Conservation (phyloP, 371 early-diverging fungal species). For the Mucor indicus region DNA sequence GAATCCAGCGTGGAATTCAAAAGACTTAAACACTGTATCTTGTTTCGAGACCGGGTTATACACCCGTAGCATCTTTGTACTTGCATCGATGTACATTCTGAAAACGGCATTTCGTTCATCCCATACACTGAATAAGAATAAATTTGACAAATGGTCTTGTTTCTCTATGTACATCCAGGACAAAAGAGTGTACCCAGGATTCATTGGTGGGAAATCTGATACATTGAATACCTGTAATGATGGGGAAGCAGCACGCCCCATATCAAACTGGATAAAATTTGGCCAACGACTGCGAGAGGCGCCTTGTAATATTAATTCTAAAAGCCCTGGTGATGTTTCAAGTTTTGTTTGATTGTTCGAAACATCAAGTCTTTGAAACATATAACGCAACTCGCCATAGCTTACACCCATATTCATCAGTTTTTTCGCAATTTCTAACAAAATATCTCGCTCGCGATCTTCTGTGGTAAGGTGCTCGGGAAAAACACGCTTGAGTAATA, state of each 20-base stretch:
- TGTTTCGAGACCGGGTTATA: slow-evolving; percentile 50
- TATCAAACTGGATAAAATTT: slow-evolving; percentile 66
- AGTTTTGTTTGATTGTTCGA: background rate
- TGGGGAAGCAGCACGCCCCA: slow-evolving; percentile 27
- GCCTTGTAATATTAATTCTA: slow-evolving; percentile 62
- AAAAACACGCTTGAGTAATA: slow-evolving; percentile 39
- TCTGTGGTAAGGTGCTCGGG: background rate
- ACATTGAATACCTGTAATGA: slow-evolving; percentile 41
- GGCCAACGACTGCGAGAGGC: slow-evolving; percentile 65
- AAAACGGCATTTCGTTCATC: slow-evolving; percentile 50
- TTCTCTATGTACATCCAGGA: slow-evolving; percentile 68
- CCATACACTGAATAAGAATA: slow-evolving; percentile 51
- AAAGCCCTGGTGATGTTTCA: slow-evolving; percentile 11
- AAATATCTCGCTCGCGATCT: slow-evolving; percentile 28
- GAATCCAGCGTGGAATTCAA: slow-evolving; percentile 55
- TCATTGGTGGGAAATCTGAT: slow-evolving; percentile 52
- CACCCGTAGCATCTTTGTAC: slow-evolving; percentile 47
- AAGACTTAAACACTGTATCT: slow-evolving; percentile 41
- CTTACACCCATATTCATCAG: slow-evolving; percentile 65
- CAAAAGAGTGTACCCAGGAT: slow-evolving; percentile 60
- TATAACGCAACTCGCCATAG: slow-evolving; percentile 53
- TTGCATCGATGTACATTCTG: slow-evolving; percentile 42
- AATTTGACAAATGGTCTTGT: slow-evolving; percentile 44
- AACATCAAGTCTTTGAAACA: slow-evolving; percentile 54
- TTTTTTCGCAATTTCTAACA: slow-evolving; percentile 53